A percentile compares a stretch with the other conserved stretches of the same genome.
phyloP scores from a whole-genome alignment of 331 rosid species.

The Saraca asoca region DNA sequence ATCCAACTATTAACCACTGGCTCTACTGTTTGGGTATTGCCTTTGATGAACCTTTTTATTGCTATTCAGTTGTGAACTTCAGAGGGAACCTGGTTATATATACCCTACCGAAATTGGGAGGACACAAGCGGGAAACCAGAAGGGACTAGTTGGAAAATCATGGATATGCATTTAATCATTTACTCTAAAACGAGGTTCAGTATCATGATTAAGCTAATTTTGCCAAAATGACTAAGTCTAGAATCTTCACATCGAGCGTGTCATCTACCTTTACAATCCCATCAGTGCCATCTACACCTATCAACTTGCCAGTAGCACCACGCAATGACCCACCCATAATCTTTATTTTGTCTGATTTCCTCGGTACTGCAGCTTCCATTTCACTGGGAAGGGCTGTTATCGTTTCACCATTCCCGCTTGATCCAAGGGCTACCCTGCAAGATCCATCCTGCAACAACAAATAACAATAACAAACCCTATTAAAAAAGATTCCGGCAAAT shows the following conservation, averaged over 20 bases:
- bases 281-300: conserved; percentile 95
- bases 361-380: conserved; percentile 82
- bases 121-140: too few relatives aligned
- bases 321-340: conserved; percentile 86
- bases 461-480: not conserved
- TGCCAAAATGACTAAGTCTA: conserved; percentile 79
- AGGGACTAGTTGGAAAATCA: too few relatives aligned
- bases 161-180: conserved; percentile 25
- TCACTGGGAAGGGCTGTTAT: conserved; percentile 62
- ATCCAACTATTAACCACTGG: too few relatives aligned
- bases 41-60: too few relatives aligned
- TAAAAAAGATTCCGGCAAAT: not conserved
- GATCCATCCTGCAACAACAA: conserved; percentile 79
- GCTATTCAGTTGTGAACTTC: too few relatives aligned
- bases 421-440: conserved; percentile 69
- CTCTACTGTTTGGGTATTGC: too few relatives aligned
- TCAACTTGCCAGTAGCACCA: conserved; percentile 92
- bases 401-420: conserved; percentile 75
- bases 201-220: conserved; percentile 65
- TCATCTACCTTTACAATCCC: conserved; percentile 96
- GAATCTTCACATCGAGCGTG: conserved; percentile 89
- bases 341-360: conserved; percentile 80
- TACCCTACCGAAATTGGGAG: too few relatives aligned
- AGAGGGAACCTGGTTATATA: too few relatives aligned
- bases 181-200: conserved; percentile 19